phyloP scores from a whole-genome alignment of 2,329 filamentous ascomycete genomes.

The Xylariaceae sp. region DNA sequence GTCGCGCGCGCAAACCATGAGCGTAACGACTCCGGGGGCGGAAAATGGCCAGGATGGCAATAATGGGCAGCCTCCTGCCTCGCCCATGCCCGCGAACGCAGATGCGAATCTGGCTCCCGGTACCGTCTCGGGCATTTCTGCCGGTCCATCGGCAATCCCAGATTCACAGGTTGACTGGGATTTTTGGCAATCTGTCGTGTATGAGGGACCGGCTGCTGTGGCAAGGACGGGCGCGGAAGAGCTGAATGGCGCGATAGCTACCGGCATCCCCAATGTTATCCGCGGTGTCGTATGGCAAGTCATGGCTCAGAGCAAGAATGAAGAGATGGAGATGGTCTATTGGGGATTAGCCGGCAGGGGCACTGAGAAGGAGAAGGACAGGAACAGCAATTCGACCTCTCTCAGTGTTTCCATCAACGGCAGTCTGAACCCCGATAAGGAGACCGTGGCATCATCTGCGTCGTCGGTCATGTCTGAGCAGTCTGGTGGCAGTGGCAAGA shows the following conservation, averaged over 20 bases:
- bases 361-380: conserved; percentile 69
- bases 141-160: conserved; percentile 61
- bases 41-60: conserved; percentile 21
- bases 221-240: conserved; percentile 83
- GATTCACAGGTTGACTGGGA: conserved; percentile 94
- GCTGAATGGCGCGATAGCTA: conserved; percentile 82
- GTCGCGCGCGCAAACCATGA: conserved; percentile 10
- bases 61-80: conserved; percentile 27
- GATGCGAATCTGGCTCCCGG: conserved; percentile 72
- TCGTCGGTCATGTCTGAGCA: conserved; percentile 78
- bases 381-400: conserved; percentile 46
- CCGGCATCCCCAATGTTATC: conserved; percentile 89
- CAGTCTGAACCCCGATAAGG: conserved; percentile 53
- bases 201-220: conserved; percentile 84
- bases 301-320: conserved; percentile 87
- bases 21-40: conserved; percentile 16
- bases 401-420: conserved; percentile 46
- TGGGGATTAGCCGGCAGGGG: conserved; percentile 71
- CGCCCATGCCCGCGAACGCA: conserved; percentile 54
- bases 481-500: conserved; percentile 51
- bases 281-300: conserved; percentile 99
- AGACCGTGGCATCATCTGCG: conserved; percentile 66
- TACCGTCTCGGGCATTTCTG: conserved; percentile 73
- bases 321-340: conserved; percentile 83
- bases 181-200: conserved; percentile 92